These are phyloP conservation scores for Guadua angustifolia DNA, from an alignment of 176 grass and related monocot species.

Conservation along the genomic window DNA sequence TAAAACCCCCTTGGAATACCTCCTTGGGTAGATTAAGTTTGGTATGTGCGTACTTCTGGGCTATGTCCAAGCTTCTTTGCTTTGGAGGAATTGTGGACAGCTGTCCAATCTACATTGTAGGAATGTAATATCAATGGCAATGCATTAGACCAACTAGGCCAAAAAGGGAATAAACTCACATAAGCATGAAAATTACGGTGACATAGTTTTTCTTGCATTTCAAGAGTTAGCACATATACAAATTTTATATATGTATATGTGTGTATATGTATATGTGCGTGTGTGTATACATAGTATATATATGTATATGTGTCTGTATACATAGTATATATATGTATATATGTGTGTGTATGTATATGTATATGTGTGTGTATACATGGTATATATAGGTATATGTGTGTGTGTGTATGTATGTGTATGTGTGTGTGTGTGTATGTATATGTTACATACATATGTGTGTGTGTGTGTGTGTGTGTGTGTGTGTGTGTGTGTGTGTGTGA, in stretches of 20 bases:
- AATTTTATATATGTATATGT: neutral
- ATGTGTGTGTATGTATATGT: too few species aligned
- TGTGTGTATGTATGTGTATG: too few species aligned
- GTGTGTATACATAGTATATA: too few species aligned
- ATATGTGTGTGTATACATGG: too few species aligned
- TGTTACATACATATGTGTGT: too few species aligned
- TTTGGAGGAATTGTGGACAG: conserved; percentile 75
- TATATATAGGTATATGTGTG: too few species aligned
- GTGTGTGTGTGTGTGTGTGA: too few species aligned
- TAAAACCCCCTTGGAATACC: conserved; percentile 77
- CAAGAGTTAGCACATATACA: neutral
- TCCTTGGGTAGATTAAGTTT: conserved; percentile 69
- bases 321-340: too few species aligned
- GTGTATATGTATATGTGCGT: too few species aligned
- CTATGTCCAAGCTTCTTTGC: conserved; percentile 63
- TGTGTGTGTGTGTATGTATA: too few species aligned
- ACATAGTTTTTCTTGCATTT: neutral
- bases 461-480: too few species aligned
- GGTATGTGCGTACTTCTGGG: conserved; percentile 53
- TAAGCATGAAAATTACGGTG: conserved; percentile 5
- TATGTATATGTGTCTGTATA: too few species aligned
- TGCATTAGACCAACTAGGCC: conserved; percentile 20
- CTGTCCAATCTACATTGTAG: conserved; percentile 71
- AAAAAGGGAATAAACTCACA: conserved; percentile 18
- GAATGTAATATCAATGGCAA: conserved; percentile 15